A percentile compares a stretch with the other conserved stretches of the same genome.
phyloP scores from a whole-genome alignment of 202 grass and related monocot genomes.

The Schoenoplectus tabernaemontani region DNA sequence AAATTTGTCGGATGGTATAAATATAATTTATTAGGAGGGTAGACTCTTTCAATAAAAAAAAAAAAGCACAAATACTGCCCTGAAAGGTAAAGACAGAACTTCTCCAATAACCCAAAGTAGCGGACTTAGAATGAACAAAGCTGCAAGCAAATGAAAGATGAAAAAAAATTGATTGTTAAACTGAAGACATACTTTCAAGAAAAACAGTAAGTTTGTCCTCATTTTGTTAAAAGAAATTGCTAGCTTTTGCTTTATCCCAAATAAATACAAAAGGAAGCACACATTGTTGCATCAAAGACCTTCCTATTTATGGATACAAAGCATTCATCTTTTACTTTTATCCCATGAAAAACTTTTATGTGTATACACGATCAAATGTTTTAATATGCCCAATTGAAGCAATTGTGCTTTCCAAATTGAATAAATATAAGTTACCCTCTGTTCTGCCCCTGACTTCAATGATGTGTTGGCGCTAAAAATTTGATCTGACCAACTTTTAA shows the following conservation, averaged over 20 bases:
- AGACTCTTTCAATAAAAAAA: too few species aligned
- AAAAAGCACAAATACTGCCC: conserved; percentile 31
- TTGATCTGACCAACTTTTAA: too few species aligned
- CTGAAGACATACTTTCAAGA: not conserved
- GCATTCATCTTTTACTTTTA: not conserved
- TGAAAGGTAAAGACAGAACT: conserved; percentile 55
- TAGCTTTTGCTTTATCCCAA: not conserved
- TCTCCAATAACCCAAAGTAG: conserved; percentile 54
- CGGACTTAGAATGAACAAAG: conserved; percentile 58
- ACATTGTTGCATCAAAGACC: not conserved
- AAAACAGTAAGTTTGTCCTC: not conserved
- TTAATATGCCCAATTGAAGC: not conserved
- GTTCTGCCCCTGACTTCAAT: too few species aligned
- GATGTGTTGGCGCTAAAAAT: too few species aligned
- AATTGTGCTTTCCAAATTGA: not conserved
- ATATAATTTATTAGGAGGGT: too few species aligned
- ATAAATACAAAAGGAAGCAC: not conserved
- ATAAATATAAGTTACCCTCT: too few species aligned
- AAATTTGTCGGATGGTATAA: too few species aligned
- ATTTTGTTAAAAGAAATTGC: not conserved
- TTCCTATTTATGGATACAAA: not conserved
- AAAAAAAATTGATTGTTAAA: not conserved
- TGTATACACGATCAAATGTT: not conserved
- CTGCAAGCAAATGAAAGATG: conserved; percentile 35
- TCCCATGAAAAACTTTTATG: not conserved